These are phyloP conservation scores for Cladosporium sp. DNA, from an alignment of 2,329 filamentous ascomycete species.

Conservation along the genomic window DNA sequence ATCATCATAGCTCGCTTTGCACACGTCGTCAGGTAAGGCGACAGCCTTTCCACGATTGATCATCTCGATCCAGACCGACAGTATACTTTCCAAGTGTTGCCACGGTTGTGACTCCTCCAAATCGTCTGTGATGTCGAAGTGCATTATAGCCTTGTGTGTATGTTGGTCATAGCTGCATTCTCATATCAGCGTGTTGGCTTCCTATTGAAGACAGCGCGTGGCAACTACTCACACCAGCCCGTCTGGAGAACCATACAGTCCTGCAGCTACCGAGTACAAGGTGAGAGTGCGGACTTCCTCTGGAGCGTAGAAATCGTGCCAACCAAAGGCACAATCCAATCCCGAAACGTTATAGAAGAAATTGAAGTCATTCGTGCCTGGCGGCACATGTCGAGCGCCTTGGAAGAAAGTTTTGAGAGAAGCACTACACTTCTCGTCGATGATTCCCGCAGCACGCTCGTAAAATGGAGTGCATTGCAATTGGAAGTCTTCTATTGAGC, in stretches of 20 bases:
- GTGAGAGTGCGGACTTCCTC: slow-evolving; percentile 3
- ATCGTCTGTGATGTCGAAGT: no score
- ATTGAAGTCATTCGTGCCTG: background rate
- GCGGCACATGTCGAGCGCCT: slow-evolving; percentile 7
- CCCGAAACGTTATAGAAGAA: slow-evolving; percentile 16
- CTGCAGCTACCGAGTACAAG: slow-evolving; percentile 7
- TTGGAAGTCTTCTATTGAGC: slow-evolving; percentile 10
- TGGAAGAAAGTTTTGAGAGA: slow-evolving; percentile 14
- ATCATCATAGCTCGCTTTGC: no score
- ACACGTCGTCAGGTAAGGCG: no score
- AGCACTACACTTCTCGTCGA: slow-evolving; percentile 4
- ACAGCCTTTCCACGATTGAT: no score
- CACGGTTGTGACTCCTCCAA: no score
- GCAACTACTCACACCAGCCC: slow-evolving; percentile 16
- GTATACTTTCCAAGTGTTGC: no score
- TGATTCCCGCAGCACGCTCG: background rate
- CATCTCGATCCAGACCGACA: no score
- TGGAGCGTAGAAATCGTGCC: slow-evolving; percentile 1
- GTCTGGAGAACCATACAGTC: slow-evolving; percentile 11
- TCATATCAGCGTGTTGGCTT: no score
- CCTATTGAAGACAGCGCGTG: slow-evolving; percentile 12
- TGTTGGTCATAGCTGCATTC: no score
- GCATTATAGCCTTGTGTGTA: no score
- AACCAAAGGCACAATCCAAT: slow-evolving; percentile 2
- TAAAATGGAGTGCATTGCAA: slow-evolving; percentile 4